Evolutionary conservation across 2,329 filamentous ascomycete species (phyloP).

Genomic region (Fusarium brevicatenulatum): DNA sequence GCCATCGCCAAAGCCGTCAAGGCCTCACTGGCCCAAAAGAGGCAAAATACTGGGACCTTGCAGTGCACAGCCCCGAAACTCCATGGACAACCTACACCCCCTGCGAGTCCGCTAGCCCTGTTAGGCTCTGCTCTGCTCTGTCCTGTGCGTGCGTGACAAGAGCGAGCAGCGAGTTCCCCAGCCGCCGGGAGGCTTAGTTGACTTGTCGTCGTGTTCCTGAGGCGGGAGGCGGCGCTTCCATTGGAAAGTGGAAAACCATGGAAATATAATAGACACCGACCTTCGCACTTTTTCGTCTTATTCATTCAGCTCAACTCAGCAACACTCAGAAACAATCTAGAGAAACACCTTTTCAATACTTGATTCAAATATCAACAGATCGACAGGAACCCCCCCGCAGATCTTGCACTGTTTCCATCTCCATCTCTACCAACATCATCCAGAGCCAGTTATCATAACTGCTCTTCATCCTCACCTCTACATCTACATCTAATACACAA

Average conservation of each 20-base stretch:
- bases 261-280: constrained; percentile 36
- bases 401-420: constrained; percentile 14
- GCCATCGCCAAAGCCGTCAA: constrained; percentile 36
- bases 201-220: constrained; percentile 25
- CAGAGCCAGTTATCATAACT: constrained; percentile 11
- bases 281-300: constrained; percentile 12
- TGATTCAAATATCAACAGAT: constrained; percentile 11
- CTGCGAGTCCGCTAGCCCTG: constrained; percentile 4
- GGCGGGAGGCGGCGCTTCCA: constrained; percentile 12
- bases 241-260: neutral
- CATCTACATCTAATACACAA: constrained; percentile 8
- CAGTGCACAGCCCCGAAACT: constrained; percentile 31
- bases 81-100: neutral
- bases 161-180: constrained; percentile 7
- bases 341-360: neutral
- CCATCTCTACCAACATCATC: neutral
- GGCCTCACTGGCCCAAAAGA: constrained; percentile 7
- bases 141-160: constrained; percentile 10
- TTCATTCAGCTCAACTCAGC: constrained; percentile 11
- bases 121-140: constrained; percentile 3
- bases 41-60: constrained; percentile 13
- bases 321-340: neutral
- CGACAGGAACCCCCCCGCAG: constrained; percentile 13
- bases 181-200: constrained; percentile 28
- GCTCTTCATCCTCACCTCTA: constrained; percentile 10